Base-by-base conservation (phyloP, 345 rosid species). In the Mercurialis annua region DNA sequence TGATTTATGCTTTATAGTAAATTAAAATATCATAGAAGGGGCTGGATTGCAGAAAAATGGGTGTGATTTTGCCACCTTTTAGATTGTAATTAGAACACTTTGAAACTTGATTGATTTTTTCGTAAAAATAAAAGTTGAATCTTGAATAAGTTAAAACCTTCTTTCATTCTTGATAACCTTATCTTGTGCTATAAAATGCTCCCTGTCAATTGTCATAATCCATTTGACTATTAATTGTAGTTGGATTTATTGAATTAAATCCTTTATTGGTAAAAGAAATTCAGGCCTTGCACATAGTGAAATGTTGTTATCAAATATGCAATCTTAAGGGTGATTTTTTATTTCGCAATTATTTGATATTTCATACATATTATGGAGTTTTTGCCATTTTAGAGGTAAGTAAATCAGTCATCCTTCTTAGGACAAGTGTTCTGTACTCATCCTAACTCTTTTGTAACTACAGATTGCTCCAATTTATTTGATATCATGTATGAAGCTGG, bases 381-480 rank as follows among this genome's bases (percentile, higher is more conserved):
- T 64, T 48, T n/a, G 5, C 53, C 18, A 18, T 17, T 18, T 48
- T 48, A 24, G 16, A 15, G 21, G 14, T 20, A 10, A 31, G 29
- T 40, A 23, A 21, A 44, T 65, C 17, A 4, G 14, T 40, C 9
- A 51, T 3, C 65, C 18, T 40, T 24, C 23, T 44, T 62, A 34
- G 53, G 17, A 50, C 46, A 46, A 40, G 17, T 59, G 58, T 14
- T 5, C 30, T 55, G 29, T 34, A 36, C 8, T 55, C 5, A 9
- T 40, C 48, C 46, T 62, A 24, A 33, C 67, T 26, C 36, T 72
- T 43, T 70, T 42, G 59, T 38, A 53, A 48, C 43, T 72, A 60
- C 94, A 93, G 98, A 89, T 91, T 56, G 97, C 96, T 71, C 96
- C 96, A 42, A 82, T 94, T 71, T 94, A 94, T 81, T 78, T 94